These are phyloP conservation scores for Botryotinia narcissicola DNA, from an alignment of 2,329 filamentous ascomycete genomes.

Conservation along the genomic window DNA sequence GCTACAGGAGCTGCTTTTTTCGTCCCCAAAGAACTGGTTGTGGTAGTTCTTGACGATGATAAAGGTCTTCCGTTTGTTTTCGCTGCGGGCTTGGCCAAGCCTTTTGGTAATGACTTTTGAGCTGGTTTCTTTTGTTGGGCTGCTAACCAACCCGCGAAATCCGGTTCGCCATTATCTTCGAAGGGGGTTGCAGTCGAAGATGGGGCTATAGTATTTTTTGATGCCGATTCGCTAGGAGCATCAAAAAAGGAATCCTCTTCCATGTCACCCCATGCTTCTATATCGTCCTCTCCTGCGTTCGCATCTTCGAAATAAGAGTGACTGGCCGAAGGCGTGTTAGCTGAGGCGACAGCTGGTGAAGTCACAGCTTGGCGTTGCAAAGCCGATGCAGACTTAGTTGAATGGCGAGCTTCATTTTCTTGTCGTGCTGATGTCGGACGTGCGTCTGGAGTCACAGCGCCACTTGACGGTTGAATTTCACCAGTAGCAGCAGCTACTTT, in stretches of 20 bases:
- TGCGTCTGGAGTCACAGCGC: conserved; percentile 45
- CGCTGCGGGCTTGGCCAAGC: conserved; percentile 61
- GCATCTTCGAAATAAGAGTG: conserved; percentile 55
- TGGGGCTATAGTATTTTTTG: conserved; percentile 30
- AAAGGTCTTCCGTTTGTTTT: conserved; percentile 34
- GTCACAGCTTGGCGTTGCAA: conserved; percentile 60
- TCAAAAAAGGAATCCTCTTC: conserved; percentile 53
- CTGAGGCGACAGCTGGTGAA: conserved; percentile 47
- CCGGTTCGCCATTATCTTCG: conserved; percentile 83
- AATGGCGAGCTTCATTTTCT: conserved; percentile 39
- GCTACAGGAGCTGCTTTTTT: conserved; percentile 36
- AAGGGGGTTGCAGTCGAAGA: conserved; percentile 52
- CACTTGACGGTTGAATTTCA: conserved; percentile 66
- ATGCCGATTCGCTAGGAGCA: conserved; percentile 28
- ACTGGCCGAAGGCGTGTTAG: conserved; percentile 46
- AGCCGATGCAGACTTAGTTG: conserved; percentile 51
- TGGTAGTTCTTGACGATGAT: conserved; percentile 41
- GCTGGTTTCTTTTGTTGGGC: conserved; percentile 71
- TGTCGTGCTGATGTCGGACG: conserved; percentile 44
- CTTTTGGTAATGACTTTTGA: conserved; percentile 74
- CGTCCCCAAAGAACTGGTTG: conserved; percentile 36
- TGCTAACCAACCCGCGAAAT: conserved; percentile 93
- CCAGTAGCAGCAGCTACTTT: conserved; percentile 82
- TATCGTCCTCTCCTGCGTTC: conserved; percentile 59
- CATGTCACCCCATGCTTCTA: conserved; percentile 69